Evolutionary conservation across 495 filamentous ascomycete species (phyloP).

Genomic region (Gamarada debralockiae): DNA sequence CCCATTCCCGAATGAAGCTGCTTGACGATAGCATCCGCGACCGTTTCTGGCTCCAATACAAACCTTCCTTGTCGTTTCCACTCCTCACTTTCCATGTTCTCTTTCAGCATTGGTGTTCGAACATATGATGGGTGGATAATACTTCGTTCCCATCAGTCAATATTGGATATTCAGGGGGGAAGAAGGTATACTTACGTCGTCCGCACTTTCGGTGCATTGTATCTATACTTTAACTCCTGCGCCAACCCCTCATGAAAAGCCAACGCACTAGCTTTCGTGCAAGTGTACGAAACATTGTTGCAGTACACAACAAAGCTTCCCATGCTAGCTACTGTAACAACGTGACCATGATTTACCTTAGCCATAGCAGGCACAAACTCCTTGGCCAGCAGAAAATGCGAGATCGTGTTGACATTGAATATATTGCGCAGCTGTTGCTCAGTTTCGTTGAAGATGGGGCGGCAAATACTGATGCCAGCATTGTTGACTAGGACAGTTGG

Average conservation of each 20-base stretch:
- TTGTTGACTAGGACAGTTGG: constrained; percentile 75
- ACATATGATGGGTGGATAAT: constrained; percentile 14
- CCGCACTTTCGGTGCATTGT: constrained; percentile 58
- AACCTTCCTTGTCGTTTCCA: constrained; percentile 25
- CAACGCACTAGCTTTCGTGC: constrained; percentile 59
- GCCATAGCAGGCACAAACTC: constrained; percentile 67
- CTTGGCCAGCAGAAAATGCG: constrained; percentile 58
- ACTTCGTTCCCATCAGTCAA: constrained; percentile 19
- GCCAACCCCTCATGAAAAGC: constrained; percentile 67
- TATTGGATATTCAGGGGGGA: constrained; percentile 29
- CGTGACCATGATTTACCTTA: constrained; percentile 60
- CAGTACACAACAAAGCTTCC: constrained; percentile 55
- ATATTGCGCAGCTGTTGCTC: constrained; percentile 51
- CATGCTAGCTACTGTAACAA: constrained; percentile 64
- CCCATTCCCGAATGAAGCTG: constrained; percentile 54
- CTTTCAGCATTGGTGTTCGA: constrained; percentile 13
- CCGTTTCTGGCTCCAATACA: constrained; percentile 53
- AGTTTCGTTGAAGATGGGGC: constrained; percentile 51
- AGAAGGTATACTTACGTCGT: constrained; percentile 61
- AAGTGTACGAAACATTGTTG: constrained; percentile 63
- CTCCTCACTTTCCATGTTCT: too few species aligned
- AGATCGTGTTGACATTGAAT: constrained; percentile 66
- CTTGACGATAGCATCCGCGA: constrained; percentile 56
- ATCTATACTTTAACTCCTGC: constrained; percentile 53
- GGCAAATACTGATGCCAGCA: constrained; percentile 56